A percentile compares a stretch with the other conserved stretches of the same genome.
Evolutionary conservation across 139 green algal genomes (phyloP).

Genomic region (Chlamydomonas incerta): DNA sequence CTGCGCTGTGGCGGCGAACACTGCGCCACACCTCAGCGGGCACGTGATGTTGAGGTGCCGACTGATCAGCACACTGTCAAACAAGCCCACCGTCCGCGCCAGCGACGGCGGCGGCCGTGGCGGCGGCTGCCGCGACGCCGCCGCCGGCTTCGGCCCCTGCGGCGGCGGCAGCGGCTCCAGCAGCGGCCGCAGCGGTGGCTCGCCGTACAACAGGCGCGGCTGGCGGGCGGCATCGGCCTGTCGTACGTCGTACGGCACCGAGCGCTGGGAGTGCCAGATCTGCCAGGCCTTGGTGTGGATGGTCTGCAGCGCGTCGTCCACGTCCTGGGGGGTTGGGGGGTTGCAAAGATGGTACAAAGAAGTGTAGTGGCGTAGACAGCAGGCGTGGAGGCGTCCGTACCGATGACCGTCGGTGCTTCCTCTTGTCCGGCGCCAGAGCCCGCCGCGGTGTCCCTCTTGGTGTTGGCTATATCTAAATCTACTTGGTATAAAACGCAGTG

Average conservation of each 20-base stretch:
- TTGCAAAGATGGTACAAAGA: no score
- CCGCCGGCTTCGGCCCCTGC: background rate
- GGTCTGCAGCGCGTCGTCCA: constrained; percentile 8
- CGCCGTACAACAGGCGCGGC: constrained; percentile 11
- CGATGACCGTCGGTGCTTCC: no score
- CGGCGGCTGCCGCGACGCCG: background rate
- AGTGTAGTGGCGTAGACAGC: no score
- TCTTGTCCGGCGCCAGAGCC: no score
- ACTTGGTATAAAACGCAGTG: no score
- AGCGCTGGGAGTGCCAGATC: constrained; percentile 39
- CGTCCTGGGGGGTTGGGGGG: no score
- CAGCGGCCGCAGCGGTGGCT: constrained; percentile 12
- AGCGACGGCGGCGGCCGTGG: no score
- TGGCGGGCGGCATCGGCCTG: background rate
- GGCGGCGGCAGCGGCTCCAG: background rate
- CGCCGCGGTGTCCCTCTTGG: no score
- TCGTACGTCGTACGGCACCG: constrained; percentile 7
- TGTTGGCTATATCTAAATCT: no score
- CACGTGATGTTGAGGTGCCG: constrained; percentile 22
- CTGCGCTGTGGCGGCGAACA: background rate
- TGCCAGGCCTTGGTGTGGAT: constrained; percentile 33
- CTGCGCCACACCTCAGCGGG: constrained; percentile 14
- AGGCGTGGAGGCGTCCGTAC: no score
- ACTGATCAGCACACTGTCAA: constrained; percentile 15
- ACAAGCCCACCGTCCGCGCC: background rate